Conservation (phyloP, 169 alveolate genomes). For the Cryptosporidium sp. region DNA sequence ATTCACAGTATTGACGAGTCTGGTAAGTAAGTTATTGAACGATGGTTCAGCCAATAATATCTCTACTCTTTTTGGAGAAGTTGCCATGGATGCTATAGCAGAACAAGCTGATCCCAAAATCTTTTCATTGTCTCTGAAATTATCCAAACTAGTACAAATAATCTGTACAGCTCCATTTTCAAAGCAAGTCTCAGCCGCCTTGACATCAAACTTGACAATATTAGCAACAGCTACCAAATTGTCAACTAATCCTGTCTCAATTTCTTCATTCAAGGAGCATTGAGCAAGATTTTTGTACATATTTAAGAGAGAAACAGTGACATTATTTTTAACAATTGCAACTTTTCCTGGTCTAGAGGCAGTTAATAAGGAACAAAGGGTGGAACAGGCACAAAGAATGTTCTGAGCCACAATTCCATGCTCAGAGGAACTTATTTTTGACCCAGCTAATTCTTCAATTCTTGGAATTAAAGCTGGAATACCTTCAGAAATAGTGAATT, state of each 20-base stretch:
- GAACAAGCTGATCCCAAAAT: conserved; percentile 88
- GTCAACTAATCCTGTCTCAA: conserved; percentile 71
- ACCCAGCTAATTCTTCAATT: conserved; percentile 30
- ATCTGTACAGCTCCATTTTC: conserved; percentile 84
- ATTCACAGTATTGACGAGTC: conserved; percentile 80
- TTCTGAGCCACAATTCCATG: conserved; percentile 28
- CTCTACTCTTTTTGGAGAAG: conserved; percentile 87
- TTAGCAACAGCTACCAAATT: conserved; percentile 81
- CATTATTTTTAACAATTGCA: conserved; percentile 52
- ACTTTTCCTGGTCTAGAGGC: conserved; percentile 58
- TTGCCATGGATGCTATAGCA: conserved; percentile 90
- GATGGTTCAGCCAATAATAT: conserved; percentile 85
- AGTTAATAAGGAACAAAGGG: conserved; percentile 29
- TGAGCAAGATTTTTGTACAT: conserved; percentile 39
- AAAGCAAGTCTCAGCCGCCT: conserved; percentile 86
- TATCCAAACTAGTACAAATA: conserved; percentile 85
- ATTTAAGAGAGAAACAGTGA: conserved; percentile 17
- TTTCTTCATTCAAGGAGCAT: conserved; percentile 47
- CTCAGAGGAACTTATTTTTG: conserved; percentile 12
- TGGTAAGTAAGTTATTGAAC: conserved; percentile 82
- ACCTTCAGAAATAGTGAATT: conserved; percentile 77
- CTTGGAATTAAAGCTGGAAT: conserved; percentile 17
- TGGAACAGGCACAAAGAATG: conserved; percentile 30
- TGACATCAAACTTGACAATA: conserved; percentile 85
- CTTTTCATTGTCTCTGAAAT: conserved; percentile 83